These are phyloP conservation scores for Isatis lusitanica DNA, from an alignment of 441 rosid genomes.

Conservation along the genomic window DNA sequence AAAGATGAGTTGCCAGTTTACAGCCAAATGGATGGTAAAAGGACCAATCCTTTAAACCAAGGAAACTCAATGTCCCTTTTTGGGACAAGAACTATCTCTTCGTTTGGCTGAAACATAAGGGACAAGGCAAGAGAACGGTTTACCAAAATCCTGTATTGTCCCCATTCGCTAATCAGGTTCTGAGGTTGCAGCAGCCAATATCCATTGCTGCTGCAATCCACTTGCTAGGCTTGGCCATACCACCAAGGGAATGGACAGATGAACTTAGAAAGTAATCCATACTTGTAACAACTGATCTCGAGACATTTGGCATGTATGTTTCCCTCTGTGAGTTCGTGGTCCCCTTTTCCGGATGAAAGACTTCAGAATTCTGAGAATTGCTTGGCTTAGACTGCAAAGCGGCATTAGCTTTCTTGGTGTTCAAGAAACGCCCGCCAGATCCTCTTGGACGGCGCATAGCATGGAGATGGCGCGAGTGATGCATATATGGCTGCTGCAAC, in stretches of 20 bases:
- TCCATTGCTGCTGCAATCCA: constrained; percentile 57
- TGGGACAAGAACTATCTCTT: neutral
- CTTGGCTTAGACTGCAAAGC: constrained; percentile 34
- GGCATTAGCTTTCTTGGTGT: constrained; percentile 35
- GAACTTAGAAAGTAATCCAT: constrained; percentile 38
- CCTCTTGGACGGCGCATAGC: constrained; percentile 91
- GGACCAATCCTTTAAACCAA: neutral
- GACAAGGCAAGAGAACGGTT: constrained; percentile 3
- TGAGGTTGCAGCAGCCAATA: constrained; percentile 48
- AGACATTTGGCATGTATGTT: constrained; percentile 39
- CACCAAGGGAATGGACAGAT: constrained; percentile 43
- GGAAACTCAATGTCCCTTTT: neutral
- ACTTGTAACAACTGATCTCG: constrained; percentile 62
- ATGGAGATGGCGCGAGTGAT: constrained; percentile 80
- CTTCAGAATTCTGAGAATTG: constrained; percentile 58
- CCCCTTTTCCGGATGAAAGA: constrained; percentile 54
- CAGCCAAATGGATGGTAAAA: constrained; percentile 46
- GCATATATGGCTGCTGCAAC: constrained; percentile 69
- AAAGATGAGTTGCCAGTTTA: constrained; percentile 82
- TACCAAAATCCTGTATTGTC: constrained; percentile 11
- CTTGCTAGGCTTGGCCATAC: constrained; percentile 51
- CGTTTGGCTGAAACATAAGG: constrained; percentile 43
- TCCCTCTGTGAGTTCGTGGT: constrained; percentile 42
- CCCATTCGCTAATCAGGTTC: constrained; percentile 34
- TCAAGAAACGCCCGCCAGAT: constrained; percentile 84